A percentile compares a stretch with the other conserved stretches of the same genome.
Evolutionary conservation across 345 rosid genomes (phyloP).

Genomic region (Hirschfeldia incana): DNA sequence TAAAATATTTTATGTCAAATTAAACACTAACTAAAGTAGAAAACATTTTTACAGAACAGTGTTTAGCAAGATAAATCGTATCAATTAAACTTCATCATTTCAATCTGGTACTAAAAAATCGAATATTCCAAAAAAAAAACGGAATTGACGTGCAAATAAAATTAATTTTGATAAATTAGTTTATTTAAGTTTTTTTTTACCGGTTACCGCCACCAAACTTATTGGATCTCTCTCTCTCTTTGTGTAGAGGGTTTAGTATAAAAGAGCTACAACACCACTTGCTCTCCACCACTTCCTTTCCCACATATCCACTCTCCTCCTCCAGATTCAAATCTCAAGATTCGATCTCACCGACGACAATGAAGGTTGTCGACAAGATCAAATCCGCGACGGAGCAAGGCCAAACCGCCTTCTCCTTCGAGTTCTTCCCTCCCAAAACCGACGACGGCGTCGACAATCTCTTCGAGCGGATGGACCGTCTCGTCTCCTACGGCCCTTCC

Average conservation of each 20-base stretch:
- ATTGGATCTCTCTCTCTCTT: background rate
- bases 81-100: too few species aligned
- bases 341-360: slow-evolving; percentile 28
- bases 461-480: slow-evolving; percentile 92
- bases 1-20: background rate
- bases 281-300: slow-evolving; percentile 26
- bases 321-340: slow-evolving; percentile 7
- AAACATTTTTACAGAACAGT: too few species aligned
- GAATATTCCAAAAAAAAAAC: too few species aligned
- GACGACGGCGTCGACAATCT: slow-evolving; percentile 98
- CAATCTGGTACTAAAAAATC: too few species aligned
- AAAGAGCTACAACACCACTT: slow-evolving; percentile 4
- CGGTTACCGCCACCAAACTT: background rate
- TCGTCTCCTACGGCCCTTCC: slow-evolving; percentile 83
- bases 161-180: too few species aligned
- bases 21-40: background rate
- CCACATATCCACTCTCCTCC: slow-evolving; percentile 4
- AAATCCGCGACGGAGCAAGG: slow-evolving; percentile 40
- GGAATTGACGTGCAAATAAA: too few species aligned
- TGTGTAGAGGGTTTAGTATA: background rate
- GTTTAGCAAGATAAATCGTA: too few species aligned
- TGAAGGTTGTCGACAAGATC: slow-evolving; percentile 94
- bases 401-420: slow-evolving; percentile 85
- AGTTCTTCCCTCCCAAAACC: slow-evolving; percentile 98
- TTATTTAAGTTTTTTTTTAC: too few species aligned